Percentiles rank a stretch among this genome's conserved stretches.
Conservation (phyloP, 352 stramenopile species). For the Aphanomyces cochlioides region DNA sequence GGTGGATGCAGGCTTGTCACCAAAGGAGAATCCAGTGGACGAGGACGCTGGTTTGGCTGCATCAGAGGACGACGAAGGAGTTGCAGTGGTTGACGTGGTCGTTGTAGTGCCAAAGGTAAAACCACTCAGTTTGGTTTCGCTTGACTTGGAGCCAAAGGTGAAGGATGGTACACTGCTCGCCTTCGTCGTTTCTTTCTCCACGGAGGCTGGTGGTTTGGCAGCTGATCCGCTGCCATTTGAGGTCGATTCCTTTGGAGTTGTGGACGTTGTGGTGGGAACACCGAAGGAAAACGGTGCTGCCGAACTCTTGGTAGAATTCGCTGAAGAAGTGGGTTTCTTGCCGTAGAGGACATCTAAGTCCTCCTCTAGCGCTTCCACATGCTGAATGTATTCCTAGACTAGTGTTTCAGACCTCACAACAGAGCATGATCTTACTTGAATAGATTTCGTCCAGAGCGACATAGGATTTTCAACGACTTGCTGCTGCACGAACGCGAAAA, state of each 20-base stretch:
- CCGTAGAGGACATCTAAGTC: conserved; percentile 45
- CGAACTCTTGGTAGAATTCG: conserved; percentile 4
- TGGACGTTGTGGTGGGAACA: background rate
- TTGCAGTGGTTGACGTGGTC: background rate
- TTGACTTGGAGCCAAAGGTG: conserved; percentile 25
- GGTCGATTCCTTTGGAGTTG: too few species aligned
- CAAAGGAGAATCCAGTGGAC: conserved; percentile 43
- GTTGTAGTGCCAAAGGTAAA: conserved; percentile 10
- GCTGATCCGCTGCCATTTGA: too few species aligned
- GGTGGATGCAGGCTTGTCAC: conserved; percentile 16
- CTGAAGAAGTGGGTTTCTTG: conserved; percentile 41
- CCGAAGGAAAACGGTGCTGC: conserved; percentile 37
- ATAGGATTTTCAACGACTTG: conserved; percentile 65
- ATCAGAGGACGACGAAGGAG: conserved; percentile 22
- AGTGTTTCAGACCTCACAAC: conserved; percentile 9
- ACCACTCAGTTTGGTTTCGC: background rate
- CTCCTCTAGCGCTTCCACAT: conserved; percentile 51
- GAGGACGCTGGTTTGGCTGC: conserved; percentile 15
- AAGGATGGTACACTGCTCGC: conserved; percentile 26
- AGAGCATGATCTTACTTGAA: conserved; percentile 39
- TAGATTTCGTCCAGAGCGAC: conserved; percentile 56
- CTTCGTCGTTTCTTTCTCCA: background rate
- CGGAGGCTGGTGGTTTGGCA: too few species aligned
- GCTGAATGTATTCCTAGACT: conserved; percentile 66
- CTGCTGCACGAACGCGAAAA: conserved; percentile 63